These are phyloP conservation scores for Tetrahymena malaccensis DNA, from an alignment of 73 alveolate species.

Conservation along the genomic window DNA sequence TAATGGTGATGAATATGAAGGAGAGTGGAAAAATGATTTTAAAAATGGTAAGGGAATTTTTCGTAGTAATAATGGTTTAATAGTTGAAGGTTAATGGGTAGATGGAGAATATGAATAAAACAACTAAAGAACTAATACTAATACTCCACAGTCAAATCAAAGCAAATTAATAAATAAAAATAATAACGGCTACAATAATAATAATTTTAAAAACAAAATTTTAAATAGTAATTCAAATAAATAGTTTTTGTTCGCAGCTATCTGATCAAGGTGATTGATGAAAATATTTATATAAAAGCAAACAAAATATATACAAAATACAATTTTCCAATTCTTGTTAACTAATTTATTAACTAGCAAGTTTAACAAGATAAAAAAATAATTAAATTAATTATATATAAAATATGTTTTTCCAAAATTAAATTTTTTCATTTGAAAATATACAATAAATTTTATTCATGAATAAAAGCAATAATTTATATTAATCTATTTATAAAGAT, in stretches of 20 bases:
- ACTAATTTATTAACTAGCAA: too few relatives aligned
- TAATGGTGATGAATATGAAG: not conserved
- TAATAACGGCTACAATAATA: not conserved
- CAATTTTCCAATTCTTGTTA: too few relatives aligned
- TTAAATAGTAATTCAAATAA: not conserved
- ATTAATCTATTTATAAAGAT: too few relatives aligned
- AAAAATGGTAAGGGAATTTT: not conserved
- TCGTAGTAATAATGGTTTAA: not conserved
- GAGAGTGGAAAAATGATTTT: not conserved
- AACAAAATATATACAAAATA: too few relatives aligned
- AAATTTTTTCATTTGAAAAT: not conserved
- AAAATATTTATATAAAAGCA: too few relatives aligned
- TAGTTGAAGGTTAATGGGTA: not conserved
- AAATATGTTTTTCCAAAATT: not conserved
- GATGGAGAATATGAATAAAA: not conserved
- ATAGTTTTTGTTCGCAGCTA: not conserved
- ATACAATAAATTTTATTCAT: not conserved
- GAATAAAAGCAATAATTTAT: not conserved
- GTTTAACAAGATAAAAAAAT: too few relatives aligned
- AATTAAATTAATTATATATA: too few relatives aligned
- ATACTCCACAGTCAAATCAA: not conserved
- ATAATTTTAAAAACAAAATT: not conserved
- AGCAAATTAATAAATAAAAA: not conserved
- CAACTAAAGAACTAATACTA: not conserved
- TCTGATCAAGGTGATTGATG: not conserved